phyloP scores from a whole-genome alignment of 805 yeast species.

The Komagataella phaffii region DNA sequence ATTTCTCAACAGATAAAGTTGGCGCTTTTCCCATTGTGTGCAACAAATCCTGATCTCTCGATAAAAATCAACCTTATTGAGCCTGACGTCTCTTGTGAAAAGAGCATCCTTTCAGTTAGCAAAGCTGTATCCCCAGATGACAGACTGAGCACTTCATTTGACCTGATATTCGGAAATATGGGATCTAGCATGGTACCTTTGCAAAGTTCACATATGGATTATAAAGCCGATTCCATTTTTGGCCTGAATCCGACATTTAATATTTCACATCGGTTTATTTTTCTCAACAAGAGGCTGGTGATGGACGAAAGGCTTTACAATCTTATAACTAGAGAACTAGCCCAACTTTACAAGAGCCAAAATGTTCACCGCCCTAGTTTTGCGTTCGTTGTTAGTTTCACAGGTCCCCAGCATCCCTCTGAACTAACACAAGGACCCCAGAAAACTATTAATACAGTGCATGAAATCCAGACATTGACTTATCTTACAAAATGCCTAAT shows the following conservation, averaged over 20 bases:
- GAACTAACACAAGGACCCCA: not conserved
- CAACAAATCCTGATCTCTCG: not conserved
- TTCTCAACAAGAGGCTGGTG: slow-evolving; percentile 26
- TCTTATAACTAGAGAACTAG: slow-evolving; percentile 13
- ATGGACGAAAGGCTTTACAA: slow-evolving; percentile 8
- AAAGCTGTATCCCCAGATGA: slow-evolving; percentile 12
- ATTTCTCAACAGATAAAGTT: not conserved
- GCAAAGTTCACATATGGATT: slow-evolving; percentile 19
- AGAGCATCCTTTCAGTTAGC: slow-evolving; percentile 14
- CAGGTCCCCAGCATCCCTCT: slow-evolving; percentile 10
- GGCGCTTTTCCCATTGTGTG: not conserved
- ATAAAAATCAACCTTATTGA: slow-evolving; percentile 6
- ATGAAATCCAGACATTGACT: not conserved
- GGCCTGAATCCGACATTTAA: slow-evolving; percentile 21
- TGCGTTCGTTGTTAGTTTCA: not conserved
- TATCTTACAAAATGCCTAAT: not conserved
- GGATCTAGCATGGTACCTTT: slow-evolving; percentile 9
- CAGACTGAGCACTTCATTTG: slow-evolving; percentile 12
- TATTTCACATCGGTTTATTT: slow-evolving; percentile 28
- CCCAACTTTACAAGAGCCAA: not conserved
- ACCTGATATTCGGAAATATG: not conserved
- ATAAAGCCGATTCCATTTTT: slow-evolving; percentile 11
- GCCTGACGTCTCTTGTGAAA: not conserved
- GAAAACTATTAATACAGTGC: too few relatives aligned
- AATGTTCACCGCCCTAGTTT: slow-evolving; percentile 8